phyloP scores from a whole-genome alignment of 1,284 basidiomycete genomes.

The Xanthoconium separans region DNA sequence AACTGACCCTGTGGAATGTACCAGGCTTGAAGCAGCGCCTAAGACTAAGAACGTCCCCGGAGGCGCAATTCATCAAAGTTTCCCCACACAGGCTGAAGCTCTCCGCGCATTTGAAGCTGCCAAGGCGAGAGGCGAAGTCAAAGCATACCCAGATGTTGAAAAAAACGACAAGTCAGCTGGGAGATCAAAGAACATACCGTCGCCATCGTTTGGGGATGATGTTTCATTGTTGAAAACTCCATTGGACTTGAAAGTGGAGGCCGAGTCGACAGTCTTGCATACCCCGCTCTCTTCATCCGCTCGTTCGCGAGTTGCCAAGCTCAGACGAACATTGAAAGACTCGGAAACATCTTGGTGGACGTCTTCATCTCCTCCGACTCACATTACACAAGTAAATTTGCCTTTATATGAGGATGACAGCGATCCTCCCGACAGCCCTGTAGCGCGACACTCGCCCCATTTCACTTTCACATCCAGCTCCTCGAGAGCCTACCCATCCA shows the following conservation, averaged over 20 bases:
- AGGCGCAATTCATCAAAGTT: conserved; percentile 43
- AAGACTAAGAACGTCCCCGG: conserved; percentile 42
- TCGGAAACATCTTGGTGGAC: conserved; percentile 4
- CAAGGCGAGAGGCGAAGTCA: conserved; percentile 21
- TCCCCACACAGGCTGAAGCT: conserved; percentile 43
- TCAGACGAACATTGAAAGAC: conserved; percentile 13
- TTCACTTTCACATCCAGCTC: conserved; percentile 15
- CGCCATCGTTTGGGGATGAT: conserved; percentile 15
- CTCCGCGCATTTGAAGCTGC: conserved; percentile 39
- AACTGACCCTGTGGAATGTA: conserved; percentile 3
- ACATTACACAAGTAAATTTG: conserved; percentile 17
- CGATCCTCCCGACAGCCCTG: conserved; percentile 5
- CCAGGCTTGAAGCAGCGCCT: conserved; percentile 45
- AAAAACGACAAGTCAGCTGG: background rate
- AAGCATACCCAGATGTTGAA: conserved; percentile 10
- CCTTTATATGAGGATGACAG: conserved; percentile 21
- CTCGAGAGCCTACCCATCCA: conserved; percentile 15
- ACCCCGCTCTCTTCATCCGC: background rate
- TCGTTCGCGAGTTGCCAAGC: conserved; percentile 5
- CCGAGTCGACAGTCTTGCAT: background rate
- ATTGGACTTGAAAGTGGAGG: background rate
- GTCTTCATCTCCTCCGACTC: conserved; percentile 28
- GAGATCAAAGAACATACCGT: conserved; percentile 6
- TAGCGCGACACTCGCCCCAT: conserved; percentile 9
- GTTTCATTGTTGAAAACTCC: conserved; percentile 18